Evolutionary conservation across 2,329 filamentous ascomycete genomes (phyloP).

Genomic region (Hymenoscyphus repandus): DNA sequence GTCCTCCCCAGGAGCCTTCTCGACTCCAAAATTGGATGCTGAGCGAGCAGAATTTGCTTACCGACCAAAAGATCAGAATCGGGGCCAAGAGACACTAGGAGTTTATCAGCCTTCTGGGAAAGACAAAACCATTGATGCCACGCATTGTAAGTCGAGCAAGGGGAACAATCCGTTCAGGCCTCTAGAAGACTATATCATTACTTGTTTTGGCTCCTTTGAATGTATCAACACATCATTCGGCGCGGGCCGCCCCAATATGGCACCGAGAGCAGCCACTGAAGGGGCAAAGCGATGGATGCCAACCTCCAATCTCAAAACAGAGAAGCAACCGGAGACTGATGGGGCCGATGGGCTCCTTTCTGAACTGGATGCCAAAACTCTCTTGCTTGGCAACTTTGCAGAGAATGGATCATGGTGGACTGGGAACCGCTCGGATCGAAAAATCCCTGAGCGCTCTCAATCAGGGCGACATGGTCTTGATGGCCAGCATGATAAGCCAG

Average conservation of each 20-base stretch:
- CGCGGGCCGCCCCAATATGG: constrained; percentile 39
- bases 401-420: constrained; percentile 85
- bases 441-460: constrained; percentile 32
- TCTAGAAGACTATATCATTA: constrained; percentile 71
- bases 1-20: constrained; percentile 24
- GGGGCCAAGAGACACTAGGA: neutral
- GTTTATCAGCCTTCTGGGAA: constrained; percentile 1
- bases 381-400: constrained; percentile 68
- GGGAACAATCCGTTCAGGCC: constrained; percentile 63
- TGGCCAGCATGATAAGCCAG: constrained; percentile 8
- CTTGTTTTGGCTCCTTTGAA: constrained; percentile 63
- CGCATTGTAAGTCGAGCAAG: constrained; percentile 31
- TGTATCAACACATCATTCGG: constrained; percentile 75
- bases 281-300: constrained; percentile 21
- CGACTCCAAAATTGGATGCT: constrained; percentile 18
- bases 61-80: neutral
- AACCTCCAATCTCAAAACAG: constrained; percentile 2
- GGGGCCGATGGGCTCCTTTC: constrained; percentile 36
- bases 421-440: constrained; percentile 44
- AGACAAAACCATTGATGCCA: constrained; percentile 26
- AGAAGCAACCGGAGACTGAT: constrained; percentile 20
- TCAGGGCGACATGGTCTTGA: constrained; percentile 26
- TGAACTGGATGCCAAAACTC: constrained; percentile 68
- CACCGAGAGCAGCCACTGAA: constrained; percentile 26
- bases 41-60: constrained; percentile 5